Conservation (phyloP, 2,329 filamentous ascomycete genomes). For the Coniochaeta prunicola region DNA sequence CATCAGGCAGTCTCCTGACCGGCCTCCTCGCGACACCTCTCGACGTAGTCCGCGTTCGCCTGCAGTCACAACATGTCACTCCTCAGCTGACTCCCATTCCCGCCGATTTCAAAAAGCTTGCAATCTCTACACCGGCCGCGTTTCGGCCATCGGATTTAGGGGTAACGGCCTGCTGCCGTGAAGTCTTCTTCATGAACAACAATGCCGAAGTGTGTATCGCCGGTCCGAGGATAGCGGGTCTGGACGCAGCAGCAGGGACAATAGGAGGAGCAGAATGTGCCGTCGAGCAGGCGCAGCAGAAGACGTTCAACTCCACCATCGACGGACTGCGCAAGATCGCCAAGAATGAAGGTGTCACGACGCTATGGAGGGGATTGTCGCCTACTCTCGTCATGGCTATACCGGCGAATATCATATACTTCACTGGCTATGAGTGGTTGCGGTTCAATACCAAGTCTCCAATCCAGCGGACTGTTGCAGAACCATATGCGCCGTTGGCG, state of each 20-base stretch:
- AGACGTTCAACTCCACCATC: conserved; percentile 81
- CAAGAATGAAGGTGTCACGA: conserved; percentile 78
- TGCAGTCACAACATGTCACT: conserved; percentile 69
- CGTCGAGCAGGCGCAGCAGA: conserved; percentile 77
- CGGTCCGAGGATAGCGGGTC: conserved; percentile 45
- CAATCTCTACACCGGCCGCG: conserved; percentile 52
- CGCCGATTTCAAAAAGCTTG: conserved; percentile 48
- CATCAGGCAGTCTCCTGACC: conserved; percentile 82
- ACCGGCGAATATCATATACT: conserved; percentile 96
- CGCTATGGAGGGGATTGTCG: conserved; percentile 89
- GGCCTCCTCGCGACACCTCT: conserved; percentile 89
- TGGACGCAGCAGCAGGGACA: conserved; percentile 29
- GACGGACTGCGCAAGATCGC: conserved; percentile 94
- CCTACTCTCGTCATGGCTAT: conserved; percentile 91
- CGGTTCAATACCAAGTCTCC: conserved; percentile 68
- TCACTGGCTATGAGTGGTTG: conserved; percentile 95
- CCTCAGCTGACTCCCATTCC: conserved; percentile 29
- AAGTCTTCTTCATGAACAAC: conserved; percentile 94
- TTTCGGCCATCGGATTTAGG: conserved; percentile 75
- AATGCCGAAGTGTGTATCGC: conserved; percentile 75
- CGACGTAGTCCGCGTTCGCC: conserved; percentile 89
- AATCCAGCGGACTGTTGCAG: conserved; percentile 53
- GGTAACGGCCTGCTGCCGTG: conserved; percentile 89
- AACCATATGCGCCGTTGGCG: conserved; percentile 70
- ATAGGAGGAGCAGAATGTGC: conserved; percentile 61